phyloP scores from a whole-genome alignment of 2,329 filamentous ascomycete genomes.

The Arachnomyces sp. region DNA sequence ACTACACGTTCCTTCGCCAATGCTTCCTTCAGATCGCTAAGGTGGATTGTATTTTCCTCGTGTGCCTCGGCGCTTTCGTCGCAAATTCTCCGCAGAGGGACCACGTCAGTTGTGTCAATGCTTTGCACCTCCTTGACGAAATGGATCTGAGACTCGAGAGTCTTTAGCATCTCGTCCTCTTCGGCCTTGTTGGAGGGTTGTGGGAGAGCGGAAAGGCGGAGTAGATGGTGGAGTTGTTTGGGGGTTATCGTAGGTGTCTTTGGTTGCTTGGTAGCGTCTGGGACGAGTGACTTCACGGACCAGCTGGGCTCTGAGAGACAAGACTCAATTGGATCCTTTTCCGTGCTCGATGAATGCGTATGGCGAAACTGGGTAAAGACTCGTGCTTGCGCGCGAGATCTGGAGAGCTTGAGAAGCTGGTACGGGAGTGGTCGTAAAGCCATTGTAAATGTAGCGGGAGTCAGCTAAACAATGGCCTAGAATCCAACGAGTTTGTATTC shows the following conservation, averaged over 20 bases:
- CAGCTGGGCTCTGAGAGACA: slow-evolving; percentile 66
- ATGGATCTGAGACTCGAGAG: slow-evolving; percentile 71
- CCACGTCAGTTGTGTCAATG: slow-evolving; percentile 63
- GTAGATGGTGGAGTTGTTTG: slow-evolving; percentile 68
- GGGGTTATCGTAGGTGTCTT: slow-evolving; percentile 45
- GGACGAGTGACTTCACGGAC: slow-evolving; percentile 71
- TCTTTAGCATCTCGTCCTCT: slow-evolving; percentile 62
- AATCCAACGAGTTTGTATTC: too few species aligned
- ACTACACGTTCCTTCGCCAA: slow-evolving; percentile 33
- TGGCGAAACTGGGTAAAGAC: too few species aligned
- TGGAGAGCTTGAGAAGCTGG: too few species aligned
- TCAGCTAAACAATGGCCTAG: too few species aligned
- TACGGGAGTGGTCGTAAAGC: too few species aligned
- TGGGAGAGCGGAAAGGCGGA: slow-evolving; percentile 82
- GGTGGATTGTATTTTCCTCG: slow-evolving; percentile 31
- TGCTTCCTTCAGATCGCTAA: slow-evolving; percentile 28
- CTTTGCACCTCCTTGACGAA: slow-evolving; percentile 83
- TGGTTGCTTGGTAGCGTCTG: slow-evolving; percentile 26
- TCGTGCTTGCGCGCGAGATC: too few species aligned
- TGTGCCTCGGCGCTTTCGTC: slow-evolving; percentile 51
- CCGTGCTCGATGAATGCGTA: background rate
- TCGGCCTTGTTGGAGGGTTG: slow-evolving; percentile 54
- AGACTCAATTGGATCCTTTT: slow-evolving; percentile 21
- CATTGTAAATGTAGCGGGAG: too few species aligned
- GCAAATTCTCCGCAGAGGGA: slow-evolving; percentile 67